Evolutionary conservation across 2,329 filamentous ascomycete genomes (phyloP), one percentile per base, ranked within the genome.

Genomic region (Fonsecaea monophora): DNA sequence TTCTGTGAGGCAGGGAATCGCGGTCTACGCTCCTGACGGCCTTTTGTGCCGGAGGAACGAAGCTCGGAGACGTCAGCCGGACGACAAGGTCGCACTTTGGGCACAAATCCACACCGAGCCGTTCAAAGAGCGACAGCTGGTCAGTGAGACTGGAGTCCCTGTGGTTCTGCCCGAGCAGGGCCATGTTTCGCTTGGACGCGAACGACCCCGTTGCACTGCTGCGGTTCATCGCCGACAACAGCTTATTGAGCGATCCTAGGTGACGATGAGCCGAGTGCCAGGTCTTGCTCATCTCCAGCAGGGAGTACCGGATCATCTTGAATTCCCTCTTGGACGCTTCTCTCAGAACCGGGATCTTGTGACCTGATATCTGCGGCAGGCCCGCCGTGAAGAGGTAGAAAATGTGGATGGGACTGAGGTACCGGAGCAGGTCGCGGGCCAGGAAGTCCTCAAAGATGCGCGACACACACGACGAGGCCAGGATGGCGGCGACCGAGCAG

Each of bases 401-500:
- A 32, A 37, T 56, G 35, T 34, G 35, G 18, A 56, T 56, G 12
- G 53, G 34, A 18, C 34, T 56, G 30, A 56, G 53, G 35, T 56
- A 37, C n/a, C 53, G 32, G n/a, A 56, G 30, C 25, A 34, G n/a
- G n/a, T 56, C 53, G 25, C 53, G 25, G n/a, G 34, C 30, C 9
- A 56, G n/a, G 53, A 56, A 56, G 35, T 56, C 53, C n/a, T 56
- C 53, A 30, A 56, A 56, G 15, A 56, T 56, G 12, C 53, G 30
- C 15, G 53, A 9, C 10, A 56, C 53, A 4, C 25, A 37, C 12
- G 53, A 56, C n/a, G 53, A 56, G 25, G 53, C 53, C 53, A 56
- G 10, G 15, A 56, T 56, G n/a, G 45, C 45, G 2, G 21, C 45
- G 8, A 25, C 45, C 21, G 45, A 50, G 15, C n/a, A 25, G 21